Evolutionary conservation across 2,329 filamentous ascomycete species (phyloP).

Genomic region (Penicillium palitans): DNA sequence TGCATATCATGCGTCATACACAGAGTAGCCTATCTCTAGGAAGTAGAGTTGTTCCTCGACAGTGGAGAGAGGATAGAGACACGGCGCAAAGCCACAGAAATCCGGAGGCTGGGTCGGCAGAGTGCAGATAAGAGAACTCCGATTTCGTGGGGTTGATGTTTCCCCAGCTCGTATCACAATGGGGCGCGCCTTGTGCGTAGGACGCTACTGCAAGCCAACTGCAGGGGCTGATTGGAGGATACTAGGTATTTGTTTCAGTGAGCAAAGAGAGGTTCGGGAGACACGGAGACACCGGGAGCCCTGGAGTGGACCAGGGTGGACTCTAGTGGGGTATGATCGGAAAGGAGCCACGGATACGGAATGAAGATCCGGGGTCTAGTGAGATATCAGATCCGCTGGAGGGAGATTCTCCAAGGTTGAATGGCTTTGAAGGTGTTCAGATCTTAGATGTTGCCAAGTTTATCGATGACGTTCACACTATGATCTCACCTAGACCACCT

Average conservation of each 20-base stretch:
- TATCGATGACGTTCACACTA: not conserved
- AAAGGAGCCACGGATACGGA: not conserved
- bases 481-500: not conserved
- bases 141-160: not conserved
- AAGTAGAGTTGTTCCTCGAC: not conserved
- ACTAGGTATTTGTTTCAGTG: not conserved
- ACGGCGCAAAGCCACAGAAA: not conserved
- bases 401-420: not conserved
- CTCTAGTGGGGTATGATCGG: not conserved
- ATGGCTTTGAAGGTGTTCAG: not conserved
- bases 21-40: not conserved
- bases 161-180: not conserved
- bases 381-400: not conserved
- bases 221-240: constrained; percentile 2
- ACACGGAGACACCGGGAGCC: not conserved
- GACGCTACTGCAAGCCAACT: not conserved
- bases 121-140: constrained; percentile 3
- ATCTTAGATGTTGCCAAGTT: not conserved
- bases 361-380: constrained; percentile 4
- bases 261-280: not conserved
- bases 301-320: not conserved
- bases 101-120: constrained; percentile 3
- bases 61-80: not conserved
- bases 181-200: not conserved
- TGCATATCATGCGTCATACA: not conserved